phyloP scores from a whole-genome alignment of 2,329 filamentous ascomycete species.

The Aspergillus fijiensis region DNA sequence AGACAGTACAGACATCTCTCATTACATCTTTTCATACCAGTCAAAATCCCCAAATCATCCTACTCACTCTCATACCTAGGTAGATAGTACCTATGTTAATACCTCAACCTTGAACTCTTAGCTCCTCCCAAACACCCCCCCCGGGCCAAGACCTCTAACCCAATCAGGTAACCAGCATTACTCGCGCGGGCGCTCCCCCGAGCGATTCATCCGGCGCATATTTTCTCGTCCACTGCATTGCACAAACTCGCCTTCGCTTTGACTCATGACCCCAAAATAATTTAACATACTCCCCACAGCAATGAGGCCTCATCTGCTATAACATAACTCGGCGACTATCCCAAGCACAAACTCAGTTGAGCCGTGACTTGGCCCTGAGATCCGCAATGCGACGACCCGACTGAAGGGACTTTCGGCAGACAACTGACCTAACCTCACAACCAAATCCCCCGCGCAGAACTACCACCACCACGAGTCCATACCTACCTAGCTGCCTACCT shows the following conservation, averaged over 20 bases:
- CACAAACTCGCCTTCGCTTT: neutral
- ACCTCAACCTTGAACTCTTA: neutral
- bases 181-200: neutral
- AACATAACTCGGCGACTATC: neutral
- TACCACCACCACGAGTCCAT: too few relatives aligned
- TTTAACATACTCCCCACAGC: neutral
- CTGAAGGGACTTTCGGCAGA: neutral
- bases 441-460: too few relatives aligned
- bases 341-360: neutral
- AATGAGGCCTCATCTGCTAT: neutral
- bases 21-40: too few relatives aligned
- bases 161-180: conserved; percentile 3
- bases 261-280: neutral
- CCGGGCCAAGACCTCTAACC: conserved; percentile 7
- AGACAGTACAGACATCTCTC: too few relatives aligned
- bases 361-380: neutral
- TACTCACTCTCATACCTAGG: too few relatives aligned
- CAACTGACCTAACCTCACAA: neutral
- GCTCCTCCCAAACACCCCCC: neutral
- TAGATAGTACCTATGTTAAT: too few relatives aligned
- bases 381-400: neutral
- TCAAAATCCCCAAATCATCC: too few relatives aligned
- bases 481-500: too few relatives aligned
- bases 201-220: neutral
- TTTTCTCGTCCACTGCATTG: neutral